These are phyloP conservation scores for Neonectria hederae DNA, from an alignment of 2,329 filamentous ascomycete species.

Conservation along the genomic window DNA sequence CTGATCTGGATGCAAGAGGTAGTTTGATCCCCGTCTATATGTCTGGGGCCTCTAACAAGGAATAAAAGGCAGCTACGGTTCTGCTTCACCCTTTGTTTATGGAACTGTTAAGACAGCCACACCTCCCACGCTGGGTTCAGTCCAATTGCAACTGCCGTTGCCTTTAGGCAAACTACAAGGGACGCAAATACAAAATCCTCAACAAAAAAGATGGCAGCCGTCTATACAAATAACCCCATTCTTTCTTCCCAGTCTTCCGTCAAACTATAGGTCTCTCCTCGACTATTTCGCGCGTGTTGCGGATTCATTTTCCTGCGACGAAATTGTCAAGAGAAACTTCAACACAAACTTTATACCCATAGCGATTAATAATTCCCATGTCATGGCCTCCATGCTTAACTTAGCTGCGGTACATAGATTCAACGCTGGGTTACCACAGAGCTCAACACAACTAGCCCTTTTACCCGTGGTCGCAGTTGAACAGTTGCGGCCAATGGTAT, in stretches of 20 bases:
- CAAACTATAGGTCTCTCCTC: neutral
- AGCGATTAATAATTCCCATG: neutral
- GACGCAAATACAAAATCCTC: neutral
- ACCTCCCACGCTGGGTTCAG: neutral
- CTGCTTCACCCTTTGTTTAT: constrained; percentile 4
- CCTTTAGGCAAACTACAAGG: neutral
- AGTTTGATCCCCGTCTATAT: neutral
- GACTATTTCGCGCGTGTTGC: constrained; percentile 6
- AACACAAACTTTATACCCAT: neutral
- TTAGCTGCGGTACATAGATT: constrained; percentile 7
- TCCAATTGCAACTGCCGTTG: neutral
- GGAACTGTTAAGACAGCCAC: neutral
- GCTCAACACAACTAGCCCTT: neutral
- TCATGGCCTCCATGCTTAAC: constrained; percentile 5
- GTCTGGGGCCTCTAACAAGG: neutral
- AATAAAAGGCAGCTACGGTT: neutral
- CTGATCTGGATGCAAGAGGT: neutral
- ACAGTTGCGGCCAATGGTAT: neutral
- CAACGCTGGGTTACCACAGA: constrained; percentile 2
- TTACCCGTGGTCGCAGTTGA: constrained; percentile 1
- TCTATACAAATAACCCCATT: neutral
- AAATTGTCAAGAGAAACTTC: constrained; percentile 3
- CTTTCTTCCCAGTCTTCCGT: neutral
- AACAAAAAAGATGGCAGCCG: neutral
- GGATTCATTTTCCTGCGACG: constrained; percentile 9